Evolutionary conservation across 2,329 filamentous ascomycete species (phyloP).

Genomic region (Cladophialophora psammophila): DNA sequence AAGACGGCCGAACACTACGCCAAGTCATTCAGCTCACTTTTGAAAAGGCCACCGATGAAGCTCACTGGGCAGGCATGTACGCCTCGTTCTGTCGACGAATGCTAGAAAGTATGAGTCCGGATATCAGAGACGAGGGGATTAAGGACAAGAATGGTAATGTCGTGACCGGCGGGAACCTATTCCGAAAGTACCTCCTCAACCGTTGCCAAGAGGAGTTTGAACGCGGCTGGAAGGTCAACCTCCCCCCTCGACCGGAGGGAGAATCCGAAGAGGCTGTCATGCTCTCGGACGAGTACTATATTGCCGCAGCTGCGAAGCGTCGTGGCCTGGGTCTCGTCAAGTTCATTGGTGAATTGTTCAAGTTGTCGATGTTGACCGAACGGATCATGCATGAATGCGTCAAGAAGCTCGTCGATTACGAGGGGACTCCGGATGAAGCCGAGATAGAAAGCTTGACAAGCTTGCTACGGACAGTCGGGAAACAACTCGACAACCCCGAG

Average conservation of each 20-base stretch:
- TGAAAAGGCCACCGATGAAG: constrained; percentile 97
- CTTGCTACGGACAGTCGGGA: constrained; percentile 88
- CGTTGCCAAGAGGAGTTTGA: constrained; percentile 99
- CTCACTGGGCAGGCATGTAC: constrained; percentile 99
- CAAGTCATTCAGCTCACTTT: constrained; percentile 99
- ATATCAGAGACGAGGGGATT: constrained; percentile 95
- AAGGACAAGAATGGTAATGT: constrained; percentile 87
- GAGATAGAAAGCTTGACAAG: constrained; percentile 96
- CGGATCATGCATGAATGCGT: constrained; percentile 99
- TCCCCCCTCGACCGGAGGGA: constrained; percentile 79
- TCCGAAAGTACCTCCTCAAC: constrained; percentile 98
- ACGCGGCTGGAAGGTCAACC: constrained; percentile 91
- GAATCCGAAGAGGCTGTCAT: constrained; percentile 75
- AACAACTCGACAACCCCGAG: constrained; percentile 74
- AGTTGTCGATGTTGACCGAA: constrained; percentile 97
- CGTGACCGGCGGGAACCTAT: constrained; percentile 89
- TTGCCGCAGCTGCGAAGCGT: constrained; percentile 91
- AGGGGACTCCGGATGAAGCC: constrained; percentile 89
- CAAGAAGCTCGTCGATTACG: constrained; percentile 93
- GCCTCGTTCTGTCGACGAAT: constrained; percentile 98
- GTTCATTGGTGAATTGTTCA: constrained; percentile 99
- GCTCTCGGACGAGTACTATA: constrained; percentile 96
- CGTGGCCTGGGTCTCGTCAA: constrained; percentile 96
- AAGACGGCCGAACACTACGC: constrained; percentile 89
- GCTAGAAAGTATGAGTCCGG: constrained; percentile 91